These are phyloP conservation scores for Diaporthe helianthi DNA, from an alignment of 2,329 filamentous ascomycete species.

Conservation along the genomic window DNA sequence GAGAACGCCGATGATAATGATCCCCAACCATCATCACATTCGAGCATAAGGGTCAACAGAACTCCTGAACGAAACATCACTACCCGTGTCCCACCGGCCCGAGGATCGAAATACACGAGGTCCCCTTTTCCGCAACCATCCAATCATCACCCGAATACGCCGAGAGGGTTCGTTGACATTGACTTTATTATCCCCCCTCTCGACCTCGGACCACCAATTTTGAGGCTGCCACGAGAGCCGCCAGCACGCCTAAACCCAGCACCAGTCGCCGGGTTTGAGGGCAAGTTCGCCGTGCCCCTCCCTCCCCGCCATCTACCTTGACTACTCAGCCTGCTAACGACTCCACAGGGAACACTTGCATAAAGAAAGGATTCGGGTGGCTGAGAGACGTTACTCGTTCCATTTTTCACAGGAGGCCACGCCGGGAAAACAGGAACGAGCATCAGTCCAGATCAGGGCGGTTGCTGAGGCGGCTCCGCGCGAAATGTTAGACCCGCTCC, in stretches of 20 bases:
- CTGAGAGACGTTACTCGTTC: neutral
- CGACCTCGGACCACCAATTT: neutral
- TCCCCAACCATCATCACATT: neutral
- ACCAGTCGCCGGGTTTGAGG: neutral
- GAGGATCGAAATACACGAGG: too few relatives aligned
- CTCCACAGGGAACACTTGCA: neutral
- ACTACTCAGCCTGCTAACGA: neutral
- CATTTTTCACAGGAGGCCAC: too few relatives aligned
- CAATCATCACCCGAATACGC: neutral
- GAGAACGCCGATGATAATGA: neutral
- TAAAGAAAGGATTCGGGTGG: too few relatives aligned
- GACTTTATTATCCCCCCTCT: neutral
- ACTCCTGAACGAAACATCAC: neutral
- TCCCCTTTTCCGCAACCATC: neutral
- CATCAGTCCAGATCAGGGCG: too few relatives aligned
- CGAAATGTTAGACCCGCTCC: neutral
- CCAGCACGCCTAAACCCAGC: neutral
- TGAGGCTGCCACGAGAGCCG: neutral
- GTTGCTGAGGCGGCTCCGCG: neutral
- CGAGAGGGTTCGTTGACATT: rapidly evolving
- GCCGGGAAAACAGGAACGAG: too few relatives aligned
- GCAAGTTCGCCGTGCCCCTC: neutral
- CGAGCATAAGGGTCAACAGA: neutral
- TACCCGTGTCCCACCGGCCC: neutral
- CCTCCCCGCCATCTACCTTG: neutral